phyloP scores from a whole-genome alignment of 164 flowering plant species.

The Saururus chinensis region DNA sequence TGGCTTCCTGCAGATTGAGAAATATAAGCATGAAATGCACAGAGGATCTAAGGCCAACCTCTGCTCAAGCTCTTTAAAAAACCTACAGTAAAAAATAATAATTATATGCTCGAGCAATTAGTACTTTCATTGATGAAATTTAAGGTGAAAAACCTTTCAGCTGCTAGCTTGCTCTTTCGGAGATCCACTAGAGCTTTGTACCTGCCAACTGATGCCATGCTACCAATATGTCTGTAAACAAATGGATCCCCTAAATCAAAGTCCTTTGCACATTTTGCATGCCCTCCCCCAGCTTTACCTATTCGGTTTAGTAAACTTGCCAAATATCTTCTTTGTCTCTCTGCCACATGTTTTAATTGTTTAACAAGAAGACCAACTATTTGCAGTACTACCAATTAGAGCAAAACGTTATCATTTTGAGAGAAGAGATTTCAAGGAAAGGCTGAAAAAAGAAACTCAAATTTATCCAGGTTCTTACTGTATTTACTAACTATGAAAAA shows the following conservation, averaged over 20 bases:
- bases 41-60: too few species aligned
- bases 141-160: neutral
- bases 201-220: conserved; percentile 95
- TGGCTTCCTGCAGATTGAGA: conserved; percentile 45
- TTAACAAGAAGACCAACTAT: neutral
- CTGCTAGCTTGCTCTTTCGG: conserved; percentile 74
- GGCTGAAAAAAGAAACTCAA: too few species aligned
- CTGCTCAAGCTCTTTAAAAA: too few species aligned
- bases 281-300: conserved; percentile 75
- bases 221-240: conserved; percentile 87
- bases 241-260: conserved; percentile 56
- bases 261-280: conserved; percentile 44
- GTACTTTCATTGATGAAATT: neutral
- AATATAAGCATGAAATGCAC: neutral
- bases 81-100: too few species aligned
- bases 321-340: conserved; percentile 85
- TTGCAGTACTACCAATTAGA: neutral
- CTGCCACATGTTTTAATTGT: conserved; percentile 67
- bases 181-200: conserved; percentile 96
- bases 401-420: neutral
- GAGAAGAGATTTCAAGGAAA: too few species aligned
- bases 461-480: too few species aligned
- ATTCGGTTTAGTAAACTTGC: conserved; percentile 49
- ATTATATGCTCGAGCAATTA: neutral
- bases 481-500: too few species aligned